Evolutionary conservation across 345 rosid species (phyloP).

Genomic region (Lumnitzera racemosa): DNA sequence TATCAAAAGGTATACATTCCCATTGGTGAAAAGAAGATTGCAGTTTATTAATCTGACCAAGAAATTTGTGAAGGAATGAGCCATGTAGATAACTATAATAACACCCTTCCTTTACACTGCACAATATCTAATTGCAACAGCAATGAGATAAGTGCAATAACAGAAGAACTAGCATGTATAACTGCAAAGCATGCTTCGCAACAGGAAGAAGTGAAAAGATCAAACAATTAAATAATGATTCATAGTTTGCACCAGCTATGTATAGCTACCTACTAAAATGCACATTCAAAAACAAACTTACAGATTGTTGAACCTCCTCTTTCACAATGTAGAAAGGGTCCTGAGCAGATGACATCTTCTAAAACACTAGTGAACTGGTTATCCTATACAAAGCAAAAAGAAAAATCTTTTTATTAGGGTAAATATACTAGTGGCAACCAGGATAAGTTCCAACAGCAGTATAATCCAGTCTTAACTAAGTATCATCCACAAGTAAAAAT

Average conservation of each 20-base stretch:
- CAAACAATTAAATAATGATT: neutral
- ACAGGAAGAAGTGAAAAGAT: neutral
- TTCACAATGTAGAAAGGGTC: conserved; percentile 97
- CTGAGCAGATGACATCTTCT: conserved; percentile 82
- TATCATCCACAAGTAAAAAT: too few species aligned
- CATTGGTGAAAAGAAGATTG: conserved; percentile 78
- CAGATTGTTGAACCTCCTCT: conserved; percentile 98
- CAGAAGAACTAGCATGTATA: neutral
- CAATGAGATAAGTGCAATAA: too few species aligned
- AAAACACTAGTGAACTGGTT: neutral
- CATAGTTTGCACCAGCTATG: neutral
- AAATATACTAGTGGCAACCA: neutral
- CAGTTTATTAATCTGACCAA: conserved; percentile 79
- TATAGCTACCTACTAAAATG: neutral
- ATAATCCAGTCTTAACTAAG: too few species aligned
- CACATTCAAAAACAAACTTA: conserved; percentile 27
- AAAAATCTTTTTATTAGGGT: neutral
- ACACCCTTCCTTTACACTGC: too few species aligned
- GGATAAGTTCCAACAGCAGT: too few species aligned
- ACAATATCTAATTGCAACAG: too few species aligned
- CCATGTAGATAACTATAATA: neutral
- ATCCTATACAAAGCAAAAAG: neutral
- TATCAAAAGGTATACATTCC: conserved; percentile 59
- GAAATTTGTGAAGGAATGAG: conserved; percentile 2
- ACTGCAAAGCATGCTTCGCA: neutral